Conservation (phyloP, 108 stramenopile genomes). For the Parmales sp. region DNA sequence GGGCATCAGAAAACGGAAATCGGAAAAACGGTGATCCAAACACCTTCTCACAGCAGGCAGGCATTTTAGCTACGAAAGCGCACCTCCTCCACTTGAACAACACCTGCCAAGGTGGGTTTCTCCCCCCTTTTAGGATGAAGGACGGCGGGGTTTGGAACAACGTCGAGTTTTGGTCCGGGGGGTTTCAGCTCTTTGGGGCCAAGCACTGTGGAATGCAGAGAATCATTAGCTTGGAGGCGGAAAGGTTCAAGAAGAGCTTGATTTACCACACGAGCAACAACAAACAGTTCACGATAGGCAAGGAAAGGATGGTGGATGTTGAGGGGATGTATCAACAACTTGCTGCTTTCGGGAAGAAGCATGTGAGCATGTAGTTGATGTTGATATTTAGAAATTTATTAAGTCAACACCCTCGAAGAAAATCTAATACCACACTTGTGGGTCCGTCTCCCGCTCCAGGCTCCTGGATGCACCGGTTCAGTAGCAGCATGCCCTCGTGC, state of each 20-base stretch:
- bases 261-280: neutral
- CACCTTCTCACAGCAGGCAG: neutral
- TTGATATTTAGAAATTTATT: too few species aligned
- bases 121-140: neutral
- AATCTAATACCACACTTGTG: too few species aligned
- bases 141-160: neutral
- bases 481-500: too few species aligned
- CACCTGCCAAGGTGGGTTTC: neutral
- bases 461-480: too few species aligned
- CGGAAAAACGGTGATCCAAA: neutral
- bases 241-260: neutral
- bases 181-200: neutral
- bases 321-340: neutral
- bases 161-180: neutral
- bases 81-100: neutral
- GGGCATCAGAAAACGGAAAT: neutral
- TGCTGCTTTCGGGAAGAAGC: too few species aligned
- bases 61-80: neutral
- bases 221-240: neutral
- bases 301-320: neutral
- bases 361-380: too few species aligned
- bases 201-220: neutral
- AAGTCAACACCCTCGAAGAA: too few species aligned
- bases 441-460: too few species aligned
- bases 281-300: neutral